phyloP scores from a whole-genome alignment of 495 filamentous ascomycete species.

The Penicillium manginii region DNA sequence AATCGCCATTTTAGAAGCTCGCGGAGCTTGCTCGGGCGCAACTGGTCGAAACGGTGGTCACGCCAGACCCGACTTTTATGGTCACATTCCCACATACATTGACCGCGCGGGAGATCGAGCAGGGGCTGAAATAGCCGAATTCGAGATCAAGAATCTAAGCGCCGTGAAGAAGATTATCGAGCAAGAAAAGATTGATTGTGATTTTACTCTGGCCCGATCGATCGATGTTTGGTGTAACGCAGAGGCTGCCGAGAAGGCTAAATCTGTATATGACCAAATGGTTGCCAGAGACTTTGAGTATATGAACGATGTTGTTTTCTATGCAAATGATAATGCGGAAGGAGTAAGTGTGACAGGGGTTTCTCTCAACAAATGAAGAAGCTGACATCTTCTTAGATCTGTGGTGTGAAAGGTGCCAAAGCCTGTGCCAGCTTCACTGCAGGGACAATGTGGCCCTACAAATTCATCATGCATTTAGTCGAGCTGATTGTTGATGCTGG shows the following conservation, averaged over 20 bases:
- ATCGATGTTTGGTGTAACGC: slow-evolving; percentile 42
- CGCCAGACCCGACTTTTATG: slow-evolving; percentile 36
- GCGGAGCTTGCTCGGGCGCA: slow-evolving; percentile 42
- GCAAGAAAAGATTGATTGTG: slow-evolving; percentile 44
- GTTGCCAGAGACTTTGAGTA: slow-evolving; percentile 25
- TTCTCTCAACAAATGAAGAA: neutral
- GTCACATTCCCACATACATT: slow-evolving; percentile 35
- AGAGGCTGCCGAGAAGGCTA: slow-evolving; percentile 32
- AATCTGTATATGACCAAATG: slow-evolving; percentile 34
- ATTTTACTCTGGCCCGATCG: slow-evolving; percentile 41
- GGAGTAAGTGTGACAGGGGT: slow-evolving; percentile 34
- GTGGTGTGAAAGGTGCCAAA: slow-evolving; percentile 37
- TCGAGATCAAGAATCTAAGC: slow-evolving; percentile 34
- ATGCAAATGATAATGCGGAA: slow-evolving; percentile 31
- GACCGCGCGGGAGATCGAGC: slow-evolving; percentile 24
- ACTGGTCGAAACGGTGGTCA: slow-evolving; percentile 47
- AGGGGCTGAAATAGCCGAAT: slow-evolving; percentile 33
- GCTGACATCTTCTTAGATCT: slow-evolving; percentile 22
- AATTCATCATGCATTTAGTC: slow-evolving; percentile 63
- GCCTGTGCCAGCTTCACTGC: slow-evolving; percentile 46
- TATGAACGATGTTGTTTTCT: slow-evolving; percentile 37
- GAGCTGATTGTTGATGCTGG: slow-evolving; percentile 54
- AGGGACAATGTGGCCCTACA: slow-evolving; percentile 67
- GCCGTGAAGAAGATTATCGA: slow-evolving; percentile 37
- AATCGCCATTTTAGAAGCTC: slow-evolving; percentile 42